These are phyloP conservation scores for Paraglomus brasilianum DNA, from an alignment of 192 early-diverging fungal genomes.

Conservation along the genomic window DNA sequence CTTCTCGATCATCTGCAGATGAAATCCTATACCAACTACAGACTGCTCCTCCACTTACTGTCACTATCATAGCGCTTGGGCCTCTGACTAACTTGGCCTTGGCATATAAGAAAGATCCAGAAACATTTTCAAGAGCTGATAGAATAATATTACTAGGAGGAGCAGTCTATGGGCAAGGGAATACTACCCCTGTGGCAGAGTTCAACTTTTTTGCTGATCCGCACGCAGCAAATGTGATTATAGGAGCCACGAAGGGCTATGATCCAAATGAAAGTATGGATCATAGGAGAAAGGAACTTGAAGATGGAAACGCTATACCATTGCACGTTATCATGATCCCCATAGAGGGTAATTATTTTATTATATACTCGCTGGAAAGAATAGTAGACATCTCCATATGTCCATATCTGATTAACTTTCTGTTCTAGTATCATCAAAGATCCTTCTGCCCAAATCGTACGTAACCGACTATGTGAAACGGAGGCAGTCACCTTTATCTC, in stretches of 20 bases:
- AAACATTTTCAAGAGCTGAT: constrained; percentile 45
- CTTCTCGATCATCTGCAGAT: constrained; percentile 39
- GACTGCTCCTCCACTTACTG: constrained; percentile 41
- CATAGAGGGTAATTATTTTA: constrained; percentile 42
- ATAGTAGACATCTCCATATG: neutral
- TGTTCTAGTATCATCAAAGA: constrained; percentile 20
- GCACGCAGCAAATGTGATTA: constrained; percentile 40
- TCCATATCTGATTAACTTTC: neutral
- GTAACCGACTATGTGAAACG: constrained; percentile 33
- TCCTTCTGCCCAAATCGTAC: constrained; percentile 8
- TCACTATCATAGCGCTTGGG: constrained; percentile 49
- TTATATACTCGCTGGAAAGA: too few species aligned
- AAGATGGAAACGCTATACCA: constrained; percentile 26
- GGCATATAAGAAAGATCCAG: constrained; percentile 44
- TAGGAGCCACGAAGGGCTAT: constrained; percentile 36
- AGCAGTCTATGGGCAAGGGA: constrained; percentile 34
- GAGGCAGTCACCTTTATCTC: constrained; percentile 36
- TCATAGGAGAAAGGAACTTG: constrained; percentile 1
- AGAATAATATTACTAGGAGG: constrained; percentile 51
- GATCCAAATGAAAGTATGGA: constrained; percentile 33
- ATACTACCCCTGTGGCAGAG: constrained; percentile 46
- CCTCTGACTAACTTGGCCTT: constrained; percentile 51
- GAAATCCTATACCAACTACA: constrained; percentile 49
- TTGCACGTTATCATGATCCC: constrained; percentile 44
- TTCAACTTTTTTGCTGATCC: constrained; percentile 53